Evolutionary conservation across 208 protist species (phyloP).

Genomic region (Crithidia thermophila): DNA sequence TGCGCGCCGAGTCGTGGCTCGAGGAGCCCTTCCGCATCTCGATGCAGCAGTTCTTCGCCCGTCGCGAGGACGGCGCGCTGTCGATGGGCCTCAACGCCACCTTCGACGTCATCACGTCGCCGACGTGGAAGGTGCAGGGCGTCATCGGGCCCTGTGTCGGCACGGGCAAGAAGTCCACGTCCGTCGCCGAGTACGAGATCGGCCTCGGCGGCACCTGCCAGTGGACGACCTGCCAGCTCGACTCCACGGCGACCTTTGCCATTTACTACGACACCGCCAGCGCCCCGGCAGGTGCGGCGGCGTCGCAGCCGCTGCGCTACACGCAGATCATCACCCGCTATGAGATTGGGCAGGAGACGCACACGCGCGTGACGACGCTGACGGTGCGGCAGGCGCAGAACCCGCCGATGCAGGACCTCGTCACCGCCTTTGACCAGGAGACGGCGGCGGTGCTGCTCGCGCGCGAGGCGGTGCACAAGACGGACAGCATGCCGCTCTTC

Average conservation of each 20-base stretch:
- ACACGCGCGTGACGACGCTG: conserved; percentile 92
- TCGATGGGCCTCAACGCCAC: conserved; percentile 96
- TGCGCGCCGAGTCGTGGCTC: conserved; percentile 97
- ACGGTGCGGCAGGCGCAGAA: conserved; percentile 49
- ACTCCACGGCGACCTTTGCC: conserved; percentile 94
- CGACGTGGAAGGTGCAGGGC: conserved; percentile 96
- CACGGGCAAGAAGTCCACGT: conserved; percentile 92
- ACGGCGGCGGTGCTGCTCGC: conserved; percentile 97
- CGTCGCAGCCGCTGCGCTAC: conserved; percentile 62
- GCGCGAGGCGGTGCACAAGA: conserved; percentile 96
- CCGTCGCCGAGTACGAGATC: conserved; percentile 90
- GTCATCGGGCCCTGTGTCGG: conserved; percentile 93
- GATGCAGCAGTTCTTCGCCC: conserved; percentile 91
- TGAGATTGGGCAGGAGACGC: conserved; percentile 82
- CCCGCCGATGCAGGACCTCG: conserved; percentile 67
- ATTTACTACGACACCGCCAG: conserved; percentile 97
- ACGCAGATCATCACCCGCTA: conserved; percentile 97
- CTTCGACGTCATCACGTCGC: conserved; percentile 95
- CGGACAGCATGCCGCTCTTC: conserved; percentile 95
- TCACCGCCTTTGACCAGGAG: conserved; percentile 97
- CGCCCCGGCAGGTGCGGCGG: conserved; percentile 37
- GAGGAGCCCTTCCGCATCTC: conserved; percentile 96
- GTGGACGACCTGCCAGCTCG: conserved; percentile 97
- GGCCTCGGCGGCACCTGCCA: conserved; percentile 97
- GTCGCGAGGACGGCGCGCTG: conserved; percentile 62